A percentile compares a stretch with the other conserved stretches of the same genome.
Conservation (phyloP, 1,139 yeast genomes). For the Hanseniaspora sp. region DNA sequence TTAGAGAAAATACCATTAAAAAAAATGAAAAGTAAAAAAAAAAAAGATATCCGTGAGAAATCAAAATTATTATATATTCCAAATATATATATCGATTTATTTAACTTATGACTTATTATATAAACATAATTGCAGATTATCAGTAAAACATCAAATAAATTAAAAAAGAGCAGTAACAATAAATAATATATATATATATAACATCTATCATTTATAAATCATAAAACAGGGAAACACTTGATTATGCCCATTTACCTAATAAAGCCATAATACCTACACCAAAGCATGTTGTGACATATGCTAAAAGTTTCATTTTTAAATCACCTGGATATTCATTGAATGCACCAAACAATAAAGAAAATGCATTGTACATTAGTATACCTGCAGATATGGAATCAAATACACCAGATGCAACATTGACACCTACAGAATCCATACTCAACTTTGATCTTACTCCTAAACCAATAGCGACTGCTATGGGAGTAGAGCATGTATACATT, state of each 20-base stretch:
- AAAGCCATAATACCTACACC: slow-evolving; percentile 83
- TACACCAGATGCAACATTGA: slow-evolving; percentile 62
- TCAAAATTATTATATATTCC: too few species aligned
- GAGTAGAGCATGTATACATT: slow-evolving; percentile 51
- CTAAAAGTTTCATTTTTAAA: slow-evolving; percentile 28
- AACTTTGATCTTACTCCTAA: slow-evolving; percentile 66
- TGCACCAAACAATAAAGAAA: slow-evolving; percentile 77
- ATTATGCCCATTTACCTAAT: slow-evolving; percentile 77
- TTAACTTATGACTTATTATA: too few species aligned
- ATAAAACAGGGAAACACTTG: too few species aligned
- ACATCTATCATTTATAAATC: too few species aligned
- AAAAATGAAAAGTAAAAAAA: too few species aligned
- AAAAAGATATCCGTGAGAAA: too few species aligned
- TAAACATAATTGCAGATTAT: too few species aligned
- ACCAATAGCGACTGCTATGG: slow-evolving; percentile 77
- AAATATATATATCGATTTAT: too few species aligned
- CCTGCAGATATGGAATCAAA: slow-evolving; percentile 82
- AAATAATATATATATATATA: too few species aligned
- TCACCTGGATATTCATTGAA: slow-evolving; percentile 39
- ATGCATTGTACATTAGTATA: slow-evolving; percentile 70
- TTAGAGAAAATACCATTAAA: background rate
- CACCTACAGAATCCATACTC: slow-evolving; percentile 52
- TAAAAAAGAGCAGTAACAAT: too few species aligned
- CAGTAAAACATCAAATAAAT: too few species aligned
- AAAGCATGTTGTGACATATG: slow-evolving; percentile 38